These are phyloP conservation scores for Mortierella antarctica DNA, from an alignment of 192 early-diverging fungal genomes.

Conservation along the genomic window DNA sequence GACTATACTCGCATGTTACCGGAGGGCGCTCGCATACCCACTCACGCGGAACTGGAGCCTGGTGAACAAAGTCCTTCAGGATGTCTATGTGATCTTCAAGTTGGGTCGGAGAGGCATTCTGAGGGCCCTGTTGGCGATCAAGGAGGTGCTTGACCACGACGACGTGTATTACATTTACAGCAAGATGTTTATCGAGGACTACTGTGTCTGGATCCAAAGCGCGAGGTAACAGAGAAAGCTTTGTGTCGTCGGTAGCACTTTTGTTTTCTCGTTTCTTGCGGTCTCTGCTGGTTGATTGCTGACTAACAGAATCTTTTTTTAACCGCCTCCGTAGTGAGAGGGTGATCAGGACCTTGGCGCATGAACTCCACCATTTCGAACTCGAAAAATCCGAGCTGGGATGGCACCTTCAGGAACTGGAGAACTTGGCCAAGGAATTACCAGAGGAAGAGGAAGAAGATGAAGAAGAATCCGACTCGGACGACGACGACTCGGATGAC, in stretches of 20 bases:
- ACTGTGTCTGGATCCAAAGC: slow-evolving; percentile 94
- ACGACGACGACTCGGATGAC: slow-evolving; percentile 6
- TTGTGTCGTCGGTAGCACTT: background rate
- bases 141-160: slow-evolving; percentile 84
- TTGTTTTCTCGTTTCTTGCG: background rate
- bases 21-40: slow-evolving; percentile 90
- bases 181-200: slow-evolving; percentile 92
- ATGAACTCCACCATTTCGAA: slow-evolving; percentile 79
- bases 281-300: background rate
- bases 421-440: slow-evolving; percentile 71
- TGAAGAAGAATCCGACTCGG: slow-evolving; percentile 13
- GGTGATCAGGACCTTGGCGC: slow-evolving; percentile 78
- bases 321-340: slow-evolving; percentile 68
- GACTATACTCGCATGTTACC: slow-evolving; percentile 69
- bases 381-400: slow-evolving; percentile 76
- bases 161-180: slow-evolving; percentile 91
- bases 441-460: slow-evolving; percentile 54
- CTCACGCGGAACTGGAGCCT: slow-evolving; percentile 86
- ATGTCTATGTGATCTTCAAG: slow-evolving; percentile 84
- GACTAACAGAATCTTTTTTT: background rate
- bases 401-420: slow-evolving; percentile 85
- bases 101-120: slow-evolving; percentile 86
- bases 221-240: slow-evolving; percentile 61
- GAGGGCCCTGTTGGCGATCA: slow-evolving; percentile 81
- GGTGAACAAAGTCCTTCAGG: slow-evolving; percentile 76